Percentiles rank a stretch among this genome's conserved stretches.
Conservation (phyloP, 441 rosid species). For the Erodium trifolium region DNA sequence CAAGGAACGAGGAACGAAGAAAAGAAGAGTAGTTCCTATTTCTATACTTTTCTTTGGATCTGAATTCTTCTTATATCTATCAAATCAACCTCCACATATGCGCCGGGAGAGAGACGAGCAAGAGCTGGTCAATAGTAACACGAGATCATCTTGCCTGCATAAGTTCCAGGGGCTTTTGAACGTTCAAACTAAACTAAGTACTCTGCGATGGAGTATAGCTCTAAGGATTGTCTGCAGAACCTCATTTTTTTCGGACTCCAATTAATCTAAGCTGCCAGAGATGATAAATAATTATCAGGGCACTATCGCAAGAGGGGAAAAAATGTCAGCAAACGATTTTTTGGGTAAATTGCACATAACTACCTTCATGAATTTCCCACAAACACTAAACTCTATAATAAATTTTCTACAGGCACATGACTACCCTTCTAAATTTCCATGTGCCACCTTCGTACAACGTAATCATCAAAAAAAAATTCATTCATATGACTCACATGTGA, state of each 20-base stretch:
- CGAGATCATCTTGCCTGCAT: background rate
- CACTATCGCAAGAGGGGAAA: background rate
- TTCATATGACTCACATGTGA: too few relatives aligned
- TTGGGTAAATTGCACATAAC: too few relatives aligned
- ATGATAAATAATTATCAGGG: background rate
- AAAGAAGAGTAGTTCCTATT: background rate
- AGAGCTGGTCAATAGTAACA: background rate
- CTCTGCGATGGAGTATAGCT: background rate
- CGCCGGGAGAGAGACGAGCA: background rate
- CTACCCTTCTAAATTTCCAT: too few relatives aligned
- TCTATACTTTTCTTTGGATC: background rate
- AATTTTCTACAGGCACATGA: too few relatives aligned
- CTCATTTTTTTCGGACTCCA: slow-evolving; percentile 17
- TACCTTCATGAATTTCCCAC: too few relatives aligned
- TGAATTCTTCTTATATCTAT: background rate
- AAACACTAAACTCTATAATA: too few relatives aligned
- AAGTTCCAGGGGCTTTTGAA: too few relatives aligned
- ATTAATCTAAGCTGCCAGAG: slow-evolving; percentile 37
- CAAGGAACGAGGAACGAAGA: background rate
- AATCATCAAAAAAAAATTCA: too few relatives aligned
- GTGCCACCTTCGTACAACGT: too few relatives aligned
- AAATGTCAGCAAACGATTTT: too few relatives aligned
- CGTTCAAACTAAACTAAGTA: background rate
- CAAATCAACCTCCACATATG: background rate
- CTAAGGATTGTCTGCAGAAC: background rate